Evolutionary conservation across 805 yeast genomes (phyloP).

Genomic region (Millerozyma miso): DNA sequence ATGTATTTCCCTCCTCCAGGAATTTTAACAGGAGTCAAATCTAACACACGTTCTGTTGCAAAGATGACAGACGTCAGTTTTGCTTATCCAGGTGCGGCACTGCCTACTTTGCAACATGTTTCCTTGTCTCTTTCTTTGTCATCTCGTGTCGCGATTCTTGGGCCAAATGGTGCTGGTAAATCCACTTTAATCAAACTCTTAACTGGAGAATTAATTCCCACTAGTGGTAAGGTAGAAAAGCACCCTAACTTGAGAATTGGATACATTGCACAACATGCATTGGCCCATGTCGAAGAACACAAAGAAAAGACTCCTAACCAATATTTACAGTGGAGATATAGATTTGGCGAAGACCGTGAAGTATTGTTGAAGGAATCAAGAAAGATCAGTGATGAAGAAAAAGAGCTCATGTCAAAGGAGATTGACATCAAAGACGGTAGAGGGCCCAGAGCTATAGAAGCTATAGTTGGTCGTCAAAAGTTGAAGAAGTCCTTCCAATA

Average conservation of each 20-base stretch:
- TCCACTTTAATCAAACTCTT: conserved; percentile 90
- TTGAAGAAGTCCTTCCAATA: conserved; percentile 95
- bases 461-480: conserved; percentile 95
- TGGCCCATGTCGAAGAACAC: conserved; percentile 95
- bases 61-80: conserved; percentile 82
- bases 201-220: conserved; percentile 88
- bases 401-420: conserved; percentile 69
- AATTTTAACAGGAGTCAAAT: conserved; percentile 92
- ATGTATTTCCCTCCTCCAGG: conserved; percentile 99
- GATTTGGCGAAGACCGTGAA: conserved; percentile 97
- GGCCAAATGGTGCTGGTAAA: conserved; percentile 99
- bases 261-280: conserved; percentile 97
- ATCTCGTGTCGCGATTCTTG: conserved; percentile 95
- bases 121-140: conserved; percentile 90
- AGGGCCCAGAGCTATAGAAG: conserved; percentile 86
- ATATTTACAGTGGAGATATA: conserved; percentile 96
- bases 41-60: conserved; percentile 91
- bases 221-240: conserved; percentile 87
- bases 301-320: conserved; percentile 97
- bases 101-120: conserved; percentile 74
- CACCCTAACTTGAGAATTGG: conserved; percentile 98
- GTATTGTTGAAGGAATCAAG: conserved; percentile 90
- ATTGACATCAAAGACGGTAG: conserved; percentile 82
- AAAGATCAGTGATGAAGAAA: conserved; percentile 72
- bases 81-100: conserved; percentile 82